phyloP scores from a whole-genome alignment of 371 early-diverging fungal species.

The Mortierella sp. region DNA sequence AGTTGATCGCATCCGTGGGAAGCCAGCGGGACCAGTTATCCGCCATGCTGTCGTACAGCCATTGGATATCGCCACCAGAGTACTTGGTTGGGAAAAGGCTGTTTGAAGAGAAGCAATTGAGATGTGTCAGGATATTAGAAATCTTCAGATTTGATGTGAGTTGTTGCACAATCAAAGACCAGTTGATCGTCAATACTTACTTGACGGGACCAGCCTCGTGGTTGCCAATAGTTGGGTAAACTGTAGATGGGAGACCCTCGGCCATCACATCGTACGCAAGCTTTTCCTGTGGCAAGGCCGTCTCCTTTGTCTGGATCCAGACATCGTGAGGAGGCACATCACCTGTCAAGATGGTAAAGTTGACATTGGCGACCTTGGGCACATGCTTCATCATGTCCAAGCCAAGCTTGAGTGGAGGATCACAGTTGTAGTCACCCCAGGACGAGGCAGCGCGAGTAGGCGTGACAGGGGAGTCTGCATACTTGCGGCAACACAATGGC shows the following conservation, averaged over 20 bases:
- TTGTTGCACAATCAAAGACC: not conserved
- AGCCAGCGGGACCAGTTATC: conserved; percentile 67
- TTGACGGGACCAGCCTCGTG: conserved; percentile 56
- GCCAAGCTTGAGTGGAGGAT: conserved; percentile 56
- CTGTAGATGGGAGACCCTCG: conserved; percentile 41
- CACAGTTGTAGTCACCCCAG: conserved; percentile 59
- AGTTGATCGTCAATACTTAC: conserved; percentile 4
- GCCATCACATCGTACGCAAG: conserved; percentile 55
- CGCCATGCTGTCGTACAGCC: conserved; percentile 62
- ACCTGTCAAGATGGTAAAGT: conserved; percentile 63
- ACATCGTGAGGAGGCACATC: conserved; percentile 69
- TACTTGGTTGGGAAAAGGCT: conserved; percentile 57
- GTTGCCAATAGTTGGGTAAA: conserved; percentile 71
- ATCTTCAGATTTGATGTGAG: not conserved
- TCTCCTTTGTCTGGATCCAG: conserved; percentile 49
- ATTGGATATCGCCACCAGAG: conserved; percentile 55
- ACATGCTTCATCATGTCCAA: conserved; percentile 58
- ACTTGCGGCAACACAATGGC: conserved; percentile 69
- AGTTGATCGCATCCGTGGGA: conserved; percentile 26
- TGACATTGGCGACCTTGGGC: conserved; percentile 41
- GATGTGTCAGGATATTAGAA: not conserved
- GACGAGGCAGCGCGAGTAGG: conserved; percentile 9
- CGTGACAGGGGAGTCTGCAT: conserved; percentile 9
- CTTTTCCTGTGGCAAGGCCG: conserved; percentile 53
- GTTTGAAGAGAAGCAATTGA: conserved; percentile 35